Evolutionary conservation across 164 flowering plant species (phyloP), one percentile per base, ranked within the genome.

Genomic region (Amborella trichopoda): DNA sequence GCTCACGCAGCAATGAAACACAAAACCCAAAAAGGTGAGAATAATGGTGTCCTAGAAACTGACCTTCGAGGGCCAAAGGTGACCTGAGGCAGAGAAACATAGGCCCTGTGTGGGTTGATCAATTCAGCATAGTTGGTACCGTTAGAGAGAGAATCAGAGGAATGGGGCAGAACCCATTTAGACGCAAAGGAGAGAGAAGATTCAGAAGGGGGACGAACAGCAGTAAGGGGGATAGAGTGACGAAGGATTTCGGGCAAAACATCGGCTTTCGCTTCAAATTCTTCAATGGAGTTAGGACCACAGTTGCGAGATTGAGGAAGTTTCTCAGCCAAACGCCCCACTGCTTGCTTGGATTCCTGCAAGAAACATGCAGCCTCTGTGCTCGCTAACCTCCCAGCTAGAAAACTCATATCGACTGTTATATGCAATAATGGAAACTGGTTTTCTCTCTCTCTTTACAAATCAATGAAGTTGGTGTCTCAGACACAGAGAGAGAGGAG

Each of bases 271-370:
- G 65, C 48, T 44, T 46, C 52, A 1, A 25, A 25, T 23, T 63
- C 63, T 2, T 44, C 46, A 4, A 38, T 57, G 9, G 34, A n/a
- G n/a, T n/a, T n/a, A n/a, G 48, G 5, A 38, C 58, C 13, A 28
- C n/a, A n/a, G n/a, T n/a, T n/a, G n/a, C n/a, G 13, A 1, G 68
- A 26, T 2, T 59, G 6, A 0, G 65, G 55, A n/a, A 48, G 56
- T 52, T 77, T 79, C 51, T 72, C 55, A 39, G 59, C 60, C 16
- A 84, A 62, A 26, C 78, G 75, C 30, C 41, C 51, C 0, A 78
- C 83, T 10, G 94, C 95, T 10, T 72, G 76, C 55, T 80, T 89
- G 51, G 97, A 75, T 69, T 89, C 91, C 54, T 83, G 81, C 37
- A 72, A 49, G 69, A 85, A 89, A 53, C 67, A 89, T 13, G 97